Base-by-base conservation (phyloP, 2,329 filamentous ascomycete genomes). In the Magnaporthiopsis rhizophila region DNA sequence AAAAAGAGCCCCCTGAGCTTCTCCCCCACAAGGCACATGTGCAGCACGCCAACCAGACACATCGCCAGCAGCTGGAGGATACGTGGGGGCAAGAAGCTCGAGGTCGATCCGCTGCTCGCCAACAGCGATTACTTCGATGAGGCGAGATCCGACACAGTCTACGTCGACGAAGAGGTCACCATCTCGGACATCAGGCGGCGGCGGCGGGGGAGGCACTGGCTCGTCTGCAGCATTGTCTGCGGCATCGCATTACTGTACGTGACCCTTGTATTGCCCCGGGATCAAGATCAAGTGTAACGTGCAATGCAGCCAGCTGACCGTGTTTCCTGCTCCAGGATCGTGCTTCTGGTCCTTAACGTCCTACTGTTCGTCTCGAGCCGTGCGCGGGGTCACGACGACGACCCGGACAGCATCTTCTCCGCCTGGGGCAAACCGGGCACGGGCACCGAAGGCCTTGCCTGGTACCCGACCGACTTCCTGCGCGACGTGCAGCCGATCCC, bases 401-500 rank as follows among this genome's bases (percentile, higher is more conserved):
- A 70, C 30, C 65, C 70, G 2, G 69, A 75, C 50, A 71, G 72
- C 59, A 69, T 69, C 13, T 71, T 75, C 12, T 66, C 68, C 13
- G 70, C 71, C 66, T 79, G 77, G 77, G 77, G 77, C 18, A 66
- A 66, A 32, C 67, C 73, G 0, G 75, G 76, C 28, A 75, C 73
- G 9, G 73, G 71, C 65, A 71, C 75, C 59, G 74, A 79, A 63
- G 76, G 72, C 2, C 68, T 81, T 21, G 69, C 75, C 0, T 79
- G 77, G 74, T 81, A 81, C 65, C 79, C 82, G 0, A 78, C 81
- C 3, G 79, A 83, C 64, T 82, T 85, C 65, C 79, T 82, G 11
- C 76, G 79, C 15, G 80, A 83, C 65, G 69, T 70, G 11, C 50
- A 65, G 61, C 68, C 69, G 30, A 64, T 69, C 24, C 62, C 68